Base-by-base conservation (phyloP, 2,329 filamentous ascomycete species). In the Torrubiella hemipterigena region DNA sequence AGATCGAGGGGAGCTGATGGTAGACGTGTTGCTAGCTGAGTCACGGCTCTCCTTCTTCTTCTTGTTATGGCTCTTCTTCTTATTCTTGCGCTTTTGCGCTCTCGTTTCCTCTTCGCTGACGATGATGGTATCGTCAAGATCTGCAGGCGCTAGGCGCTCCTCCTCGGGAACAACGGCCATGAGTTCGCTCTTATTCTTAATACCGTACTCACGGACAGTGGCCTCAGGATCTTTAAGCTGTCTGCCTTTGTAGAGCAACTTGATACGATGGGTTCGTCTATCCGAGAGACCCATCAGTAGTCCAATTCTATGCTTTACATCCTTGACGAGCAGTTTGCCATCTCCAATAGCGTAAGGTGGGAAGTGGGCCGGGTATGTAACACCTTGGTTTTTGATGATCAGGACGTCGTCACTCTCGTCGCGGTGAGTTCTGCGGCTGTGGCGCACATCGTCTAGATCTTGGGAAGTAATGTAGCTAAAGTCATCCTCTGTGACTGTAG, bases 391-490 rank as follows among this genome's bases (percentile, higher is more conserved):
- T 54, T 78, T 81, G 54, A 86, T 69, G 22, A 81, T 54, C 18
- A 87, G 58, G 9, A 84, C 63, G 46, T 87, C 81, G 37, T 81
- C 80, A 81, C 77, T 40, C 49, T 56, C 24, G 46, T 50, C 37
- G 48, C 51, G 27, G 29, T 47, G 50, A 25, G 51, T 46, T 30
- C 54, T 52, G 17, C 59, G 53, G 35, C 63, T 58, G 38, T 67
- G 63, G n/a, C 46, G 51, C 46, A 43, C 40, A 21, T 60, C 54
- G 37, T 72, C 65, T 23, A 86, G 54, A 46, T 87, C 81, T 45
- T 82, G 73, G 17, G 77, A 76, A n/a, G 81, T 85, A 49, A 87
- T 86, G 60, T 89, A 87, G 50, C 74, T 79, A 53, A 77, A 89
- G 58, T 87, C 81, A 20, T 78, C 72, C 42, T 85, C 79, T 44